Evolutionary conservation across 2,329 filamentous ascomycete species (phyloP).

Genomic region (Mycocentrospora acerina): DNA sequence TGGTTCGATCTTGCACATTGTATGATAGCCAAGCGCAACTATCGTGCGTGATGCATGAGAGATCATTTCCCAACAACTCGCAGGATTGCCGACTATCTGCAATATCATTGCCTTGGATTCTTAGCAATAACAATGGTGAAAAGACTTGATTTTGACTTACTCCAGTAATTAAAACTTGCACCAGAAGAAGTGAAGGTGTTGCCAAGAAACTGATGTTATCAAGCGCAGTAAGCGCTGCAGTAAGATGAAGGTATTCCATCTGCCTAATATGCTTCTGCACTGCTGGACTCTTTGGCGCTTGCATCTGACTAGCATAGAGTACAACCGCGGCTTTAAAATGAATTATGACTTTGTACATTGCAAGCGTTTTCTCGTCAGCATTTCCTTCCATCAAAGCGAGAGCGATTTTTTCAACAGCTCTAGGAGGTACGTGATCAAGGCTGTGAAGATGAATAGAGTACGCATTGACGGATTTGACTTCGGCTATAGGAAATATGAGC

Average conservation of each 20-base stretch:
- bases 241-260: slow-evolving; percentile 30
- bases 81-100: slow-evolving; percentile 37
- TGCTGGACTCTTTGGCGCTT: slow-evolving; percentile 22
- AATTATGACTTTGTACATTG: slow-evolving; percentile 33
- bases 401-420: slow-evolving; percentile 31
- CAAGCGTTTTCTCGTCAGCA: slow-evolving; percentile 30
- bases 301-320: slow-evolving; percentile 25
- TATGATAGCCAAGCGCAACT: slow-evolving; percentile 35
- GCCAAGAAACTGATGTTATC: slow-evolving; percentile 31
- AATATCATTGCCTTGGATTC: slow-evolving; percentile 29
- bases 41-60: slow-evolving; percentile 35
- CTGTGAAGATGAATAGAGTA: slow-evolving; percentile 23
- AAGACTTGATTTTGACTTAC: slow-evolving; percentile 15
- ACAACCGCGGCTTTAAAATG: slow-evolving; percentile 33
- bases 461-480: slow-evolving; percentile 14
- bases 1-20: slow-evolving; percentile 13
- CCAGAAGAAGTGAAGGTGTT: slow-evolving; percentile 27
- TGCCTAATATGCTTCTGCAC: slow-evolving; percentile 29
- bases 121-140: not conserved
- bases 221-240: slow-evolving; percentile 31
- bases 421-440: slow-evolving; percentile 33
- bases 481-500: slow-evolving; percentile 14
- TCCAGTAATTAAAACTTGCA: slow-evolving; percentile 34
- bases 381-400: slow-evolving; percentile 30
- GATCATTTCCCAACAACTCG: slow-evolving; percentile 34